Evolutionary conservation across 177 flowering plant genomes (phyloP), one percentile per base, ranked within the genome.

Genomic region (Telopea speciosissima): DNA sequence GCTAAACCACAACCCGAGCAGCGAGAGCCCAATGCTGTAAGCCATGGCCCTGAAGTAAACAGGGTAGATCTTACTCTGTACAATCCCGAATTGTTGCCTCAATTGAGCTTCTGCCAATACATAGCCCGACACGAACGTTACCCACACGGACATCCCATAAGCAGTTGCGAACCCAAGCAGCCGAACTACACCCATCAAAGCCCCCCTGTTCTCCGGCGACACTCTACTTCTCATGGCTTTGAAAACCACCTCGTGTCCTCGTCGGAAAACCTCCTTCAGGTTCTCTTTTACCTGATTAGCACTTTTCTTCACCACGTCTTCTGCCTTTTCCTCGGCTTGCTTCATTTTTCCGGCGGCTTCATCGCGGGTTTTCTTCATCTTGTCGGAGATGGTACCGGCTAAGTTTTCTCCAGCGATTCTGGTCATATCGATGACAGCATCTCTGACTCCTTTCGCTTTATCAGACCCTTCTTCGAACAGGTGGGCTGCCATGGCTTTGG

Each of bases 41-140:
- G 79, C 80, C 86, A 88, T 75, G 24, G 82, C 74, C 77, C 75
- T 74, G 70, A 90, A 91, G 71, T 91, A 93, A 54, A 87, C 87
- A 0, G 94, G 96, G 66, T 88, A 93, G 0, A 91, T 78, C 88
- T 83, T 89, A 81, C 96, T 91, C 79, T 91, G 97, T 70, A 89
- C 89, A 80, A 89, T 33, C 21, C 78, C 94, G 66, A 91, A 87
- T 72, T 89, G 97, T 60, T 87, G 89, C 77, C 87, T 79, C 0
- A 90, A 85, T 73, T 91, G 69, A 0, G 78, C 83, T 28, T 74
- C 61, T 0, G 83, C 80, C 74, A 93, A 75, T 6, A 91, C 81
- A 64, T 88, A 75, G 70, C 97, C 88, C 26, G 89, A 88, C 4
- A 85, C 68, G 31, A 93, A 91, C 0, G 97, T 87, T 0, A 93